phyloP scores from a whole-genome alignment of 768 basidiomycete species.

The Mycena vulgaris region DNA sequence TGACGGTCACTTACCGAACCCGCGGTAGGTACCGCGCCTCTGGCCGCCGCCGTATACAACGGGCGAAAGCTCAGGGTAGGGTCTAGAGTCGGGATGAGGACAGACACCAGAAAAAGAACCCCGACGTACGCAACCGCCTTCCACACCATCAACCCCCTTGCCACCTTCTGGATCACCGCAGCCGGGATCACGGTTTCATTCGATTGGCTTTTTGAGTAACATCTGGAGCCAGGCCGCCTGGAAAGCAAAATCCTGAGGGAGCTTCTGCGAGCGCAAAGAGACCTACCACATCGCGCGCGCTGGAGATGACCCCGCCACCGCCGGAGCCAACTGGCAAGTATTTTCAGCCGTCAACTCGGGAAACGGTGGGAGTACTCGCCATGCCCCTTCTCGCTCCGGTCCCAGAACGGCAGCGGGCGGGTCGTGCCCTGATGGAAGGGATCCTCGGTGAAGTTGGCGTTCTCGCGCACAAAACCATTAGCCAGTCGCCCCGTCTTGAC shows the following conservation, averaged over 20 bases:
- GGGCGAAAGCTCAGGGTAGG: constrained; percentile 44
- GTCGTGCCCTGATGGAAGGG: neutral
- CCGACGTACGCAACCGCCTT: constrained; percentile 38
- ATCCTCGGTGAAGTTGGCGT: neutral
- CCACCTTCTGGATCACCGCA: constrained; percentile 41
- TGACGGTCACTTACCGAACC: constrained; percentile 38
- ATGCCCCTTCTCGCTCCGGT: no score
- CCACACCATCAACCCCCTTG: constrained; percentile 42
- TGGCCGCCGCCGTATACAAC: constrained; percentile 45
- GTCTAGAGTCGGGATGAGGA: neutral
- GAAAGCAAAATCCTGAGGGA: neutral
- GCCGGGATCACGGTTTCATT: constrained; percentile 38
- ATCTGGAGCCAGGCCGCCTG: constrained; percentile 49
- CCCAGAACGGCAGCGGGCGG: neutral
- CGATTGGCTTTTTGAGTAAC: constrained; percentile 42
- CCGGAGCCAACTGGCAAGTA: no score
- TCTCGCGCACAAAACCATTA: constrained; percentile 35
- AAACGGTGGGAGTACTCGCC: no score
- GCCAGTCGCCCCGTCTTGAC: constrained; percentile 45
- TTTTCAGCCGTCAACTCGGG: no score
- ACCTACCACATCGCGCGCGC: neutral
- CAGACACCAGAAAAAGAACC: neutral
- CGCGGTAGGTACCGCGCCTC: constrained; percentile 42
- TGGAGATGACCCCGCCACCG: neutral
- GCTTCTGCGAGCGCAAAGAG: neutral